These are phyloP conservation scores for Fusarium domesticum DNA, from an alignment of 2,329 filamentous ascomycete genomes.

Conservation along the genomic window DNA sequence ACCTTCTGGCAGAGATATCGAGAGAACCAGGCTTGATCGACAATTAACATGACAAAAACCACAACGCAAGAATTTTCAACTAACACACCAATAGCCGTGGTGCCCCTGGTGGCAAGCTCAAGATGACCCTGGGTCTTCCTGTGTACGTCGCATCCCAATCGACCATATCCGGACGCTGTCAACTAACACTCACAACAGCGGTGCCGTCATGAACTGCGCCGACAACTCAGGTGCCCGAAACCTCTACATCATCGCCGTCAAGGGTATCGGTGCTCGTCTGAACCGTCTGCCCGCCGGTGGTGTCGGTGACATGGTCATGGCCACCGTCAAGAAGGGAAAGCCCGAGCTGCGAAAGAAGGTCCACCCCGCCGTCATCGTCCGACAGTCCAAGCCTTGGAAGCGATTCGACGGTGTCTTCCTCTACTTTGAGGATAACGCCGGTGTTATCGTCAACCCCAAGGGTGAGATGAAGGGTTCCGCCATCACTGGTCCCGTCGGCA, in stretches of 20 bases:
- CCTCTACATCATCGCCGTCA: conserved; percentile 99
- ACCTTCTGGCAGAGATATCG: conserved; percentile 18
- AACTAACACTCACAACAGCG: conserved; percentile 55
- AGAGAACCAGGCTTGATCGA: conserved; percentile 9
- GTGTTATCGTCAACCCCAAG: conserved; percentile 99
- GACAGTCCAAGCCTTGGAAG: conserved; percentile 99
- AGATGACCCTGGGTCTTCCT: conserved; percentile 99
- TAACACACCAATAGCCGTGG: conserved; percentile 62
- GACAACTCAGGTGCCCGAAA: conserved; percentile 99
- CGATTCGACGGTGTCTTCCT: conserved; percentile 97
- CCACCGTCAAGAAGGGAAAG: conserved; percentile 99
- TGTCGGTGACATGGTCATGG: conserved; percentile 99
- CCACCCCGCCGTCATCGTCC: conserved; percentile 98
- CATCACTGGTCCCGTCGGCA: conserved; percentile 98
- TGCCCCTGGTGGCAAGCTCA: conserved; percentile 99
- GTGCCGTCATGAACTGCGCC: conserved; percentile 99
- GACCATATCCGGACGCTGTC: conserved; percentile 12
- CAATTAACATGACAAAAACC: conserved; percentile 1
- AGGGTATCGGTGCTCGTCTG: conserved; percentile 94
- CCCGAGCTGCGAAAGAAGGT: conserved; percentile 99
- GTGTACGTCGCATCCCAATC: conserved; percentile 64
- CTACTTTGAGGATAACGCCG: conserved; percentile 99
- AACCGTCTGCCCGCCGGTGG: conserved; percentile 96
- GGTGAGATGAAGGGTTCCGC: conserved; percentile 99
- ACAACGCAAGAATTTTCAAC: conserved; percentile 33